Percentiles rank a stretch among this genome's conserved stretches.
These are phyloP conservation scores for Tetracentron sinense DNA, from an alignment of 164 flowering plant species.

Conservation along the genomic window DNA sequence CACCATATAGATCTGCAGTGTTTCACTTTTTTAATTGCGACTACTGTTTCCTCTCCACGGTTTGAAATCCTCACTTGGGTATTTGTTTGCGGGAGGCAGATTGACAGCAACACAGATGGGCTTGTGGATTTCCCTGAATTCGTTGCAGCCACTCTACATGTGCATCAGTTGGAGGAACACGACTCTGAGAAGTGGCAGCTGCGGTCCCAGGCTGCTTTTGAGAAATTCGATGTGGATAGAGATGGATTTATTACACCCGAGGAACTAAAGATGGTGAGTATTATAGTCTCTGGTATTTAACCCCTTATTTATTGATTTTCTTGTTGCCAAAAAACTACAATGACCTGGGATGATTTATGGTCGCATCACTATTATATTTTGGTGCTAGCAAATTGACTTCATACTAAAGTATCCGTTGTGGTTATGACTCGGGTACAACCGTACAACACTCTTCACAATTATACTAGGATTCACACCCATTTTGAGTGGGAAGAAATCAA, in stretches of 20 bases:
- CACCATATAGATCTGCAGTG: neutral
- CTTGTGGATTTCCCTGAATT: conserved; percentile 91
- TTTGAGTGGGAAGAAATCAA: too few relatives aligned
- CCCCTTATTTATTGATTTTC: neutral
- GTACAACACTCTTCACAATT: too few relatives aligned
- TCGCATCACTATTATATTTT: too few relatives aligned
- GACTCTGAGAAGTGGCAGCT: conserved; percentile 80
- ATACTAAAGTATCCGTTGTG: too few relatives aligned
- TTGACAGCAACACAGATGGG: conserved; percentile 96
- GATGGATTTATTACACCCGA: conserved; percentile 96
- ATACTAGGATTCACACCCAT: too few relatives aligned
- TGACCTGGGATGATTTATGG: too few relatives aligned
- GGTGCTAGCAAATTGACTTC: too few relatives aligned
- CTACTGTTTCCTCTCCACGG: neutral
- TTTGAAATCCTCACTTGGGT: neutral
- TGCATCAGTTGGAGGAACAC: conserved; percentile 89
- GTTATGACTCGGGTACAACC: too few relatives aligned
- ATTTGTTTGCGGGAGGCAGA: conserved; percentile 43
- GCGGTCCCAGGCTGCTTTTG: conserved; percentile 83
- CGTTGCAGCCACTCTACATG: conserved; percentile 93
- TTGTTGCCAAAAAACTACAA: too few relatives aligned
- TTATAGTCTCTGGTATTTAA: neutral
- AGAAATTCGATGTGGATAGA: conserved; percentile 86
- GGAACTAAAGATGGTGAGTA: conserved; percentile 79
- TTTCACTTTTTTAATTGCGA: neutral